A percentile compares a stretch with the other conserved stretches of the same genome.
Conservation (phyloP, 2,329 filamentous ascomycete genomes). For the Chalara sp. region DNA sequence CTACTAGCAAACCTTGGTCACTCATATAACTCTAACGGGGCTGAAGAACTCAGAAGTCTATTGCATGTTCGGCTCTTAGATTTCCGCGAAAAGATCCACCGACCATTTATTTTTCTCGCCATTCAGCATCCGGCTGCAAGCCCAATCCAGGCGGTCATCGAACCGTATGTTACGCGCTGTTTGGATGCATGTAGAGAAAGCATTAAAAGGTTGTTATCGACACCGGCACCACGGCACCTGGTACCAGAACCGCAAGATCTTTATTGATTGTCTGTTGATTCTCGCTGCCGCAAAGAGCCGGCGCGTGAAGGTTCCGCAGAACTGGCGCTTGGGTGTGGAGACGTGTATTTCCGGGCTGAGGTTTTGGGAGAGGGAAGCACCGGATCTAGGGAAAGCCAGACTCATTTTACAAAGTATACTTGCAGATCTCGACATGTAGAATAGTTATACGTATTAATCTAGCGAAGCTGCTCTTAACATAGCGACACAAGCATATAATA, state of each 20-base stretch:
- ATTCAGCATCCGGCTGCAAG: neutral
- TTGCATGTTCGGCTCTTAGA: neutral
- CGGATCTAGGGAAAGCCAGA: constrained; percentile 12
- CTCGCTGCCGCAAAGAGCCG: neutral
- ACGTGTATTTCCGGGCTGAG: neutral
- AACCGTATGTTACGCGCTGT: neutral
- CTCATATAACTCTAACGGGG: neutral
- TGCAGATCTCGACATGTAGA: neutral
- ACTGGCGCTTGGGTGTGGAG: neutral
- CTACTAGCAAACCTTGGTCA: neutral
- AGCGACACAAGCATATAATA: too few species aligned
- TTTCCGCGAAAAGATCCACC: neutral
- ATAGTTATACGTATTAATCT: too few species aligned
- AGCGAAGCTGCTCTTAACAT: too few species aligned
- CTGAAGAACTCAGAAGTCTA: neutral
- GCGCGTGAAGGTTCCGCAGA: neutral
- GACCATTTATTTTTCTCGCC: neutral
- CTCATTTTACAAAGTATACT: neutral
- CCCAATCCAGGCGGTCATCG: neutral
- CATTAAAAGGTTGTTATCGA: neutral
- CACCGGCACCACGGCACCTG: neutral
- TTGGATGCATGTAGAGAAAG: neutral
- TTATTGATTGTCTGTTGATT: neutral
- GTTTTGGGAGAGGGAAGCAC: neutral
- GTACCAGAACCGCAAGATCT: neutral